Evolutionary conservation across 805 yeast species (phyloP), one percentile per base, ranked within the genome.

Genomic region (Pichia cabralensis): DNA sequence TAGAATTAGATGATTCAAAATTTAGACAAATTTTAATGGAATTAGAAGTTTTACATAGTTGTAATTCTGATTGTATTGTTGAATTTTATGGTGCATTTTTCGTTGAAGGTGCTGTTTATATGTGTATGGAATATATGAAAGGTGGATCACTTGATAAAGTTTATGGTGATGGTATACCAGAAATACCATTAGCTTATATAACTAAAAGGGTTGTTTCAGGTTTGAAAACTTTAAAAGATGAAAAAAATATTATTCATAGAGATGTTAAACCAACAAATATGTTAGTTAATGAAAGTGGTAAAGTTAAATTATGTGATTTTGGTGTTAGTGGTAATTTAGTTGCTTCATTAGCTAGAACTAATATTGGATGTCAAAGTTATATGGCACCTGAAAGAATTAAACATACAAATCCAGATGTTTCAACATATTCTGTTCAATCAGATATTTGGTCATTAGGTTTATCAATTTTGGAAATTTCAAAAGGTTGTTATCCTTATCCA

Each of bases 361-460:
- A 92, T 48, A 85, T 89, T 45, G 98, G 98, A 5, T 89, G 98
- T 59, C 98, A 92, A 60, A 81, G 95, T 1, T 89, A 89, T 58
- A 92, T 92, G 97, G 97, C 97, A 1, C 98, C 98, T 1, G 98
- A 89, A 55, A 71, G 98, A 51, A 92, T 92, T 47, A 76, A 78
- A 50, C 73, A 82, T 1, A 49, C 69, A 41, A 76, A 64, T 43
- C 89, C 86, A 2, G 86, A 80, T 50, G 88, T 76, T 45, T 66
- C 73, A 8, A 74, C 92, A 0, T 89, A 89, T 58, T 76, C 96
- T 2, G 95, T 86, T 4, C 96, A 89, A 52, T 79, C 94, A 8
- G 98, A 89, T 58, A 75, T 89, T 41, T 89, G 98, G 98, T 85
- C 96, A 0, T 60, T 89, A 28, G 98, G 97, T 0, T 65, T 89